Conservation (phyloP, 345 rosid species). For the Hirschfeldia incana region DNA sequence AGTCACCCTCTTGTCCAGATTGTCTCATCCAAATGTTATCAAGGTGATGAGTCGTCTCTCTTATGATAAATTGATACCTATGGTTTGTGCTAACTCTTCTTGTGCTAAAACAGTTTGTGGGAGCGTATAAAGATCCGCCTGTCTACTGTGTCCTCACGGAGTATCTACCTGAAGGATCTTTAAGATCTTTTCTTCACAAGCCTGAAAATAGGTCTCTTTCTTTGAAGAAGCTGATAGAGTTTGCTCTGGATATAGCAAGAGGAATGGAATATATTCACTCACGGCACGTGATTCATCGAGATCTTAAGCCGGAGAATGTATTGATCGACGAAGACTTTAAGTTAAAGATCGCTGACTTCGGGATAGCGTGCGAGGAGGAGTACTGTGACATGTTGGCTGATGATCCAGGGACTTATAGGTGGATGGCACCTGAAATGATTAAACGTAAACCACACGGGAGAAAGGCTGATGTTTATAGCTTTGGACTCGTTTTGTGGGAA, state of each 20-base stretch:
- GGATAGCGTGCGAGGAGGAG: slow-evolving; percentile 94
- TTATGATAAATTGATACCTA: neutral
- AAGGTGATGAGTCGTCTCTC: slow-evolving; percentile 52
- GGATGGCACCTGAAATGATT: slow-evolving; percentile 99
- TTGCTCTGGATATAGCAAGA: slow-evolving; percentile 79
- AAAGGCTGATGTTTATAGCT: slow-evolving; percentile 92
- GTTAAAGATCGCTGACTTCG: slow-evolving; percentile 91
- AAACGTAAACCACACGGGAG: slow-evolving; percentile 79
- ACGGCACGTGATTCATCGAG: slow-evolving; percentile 84
- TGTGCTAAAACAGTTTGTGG: slow-evolving; percentile 56
- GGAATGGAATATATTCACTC: slow-evolving; percentile 97
- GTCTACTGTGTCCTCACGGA: slow-evolving; percentile 69
- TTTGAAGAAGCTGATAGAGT: slow-evolving; percentile 55
- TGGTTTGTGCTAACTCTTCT: slow-evolving; percentile 1
- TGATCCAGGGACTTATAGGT: slow-evolving; percentile 96
- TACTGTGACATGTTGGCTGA: slow-evolving; percentile 79
- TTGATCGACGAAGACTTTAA: slow-evolving; percentile 72
- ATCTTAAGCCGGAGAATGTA: slow-evolving; percentile 95
- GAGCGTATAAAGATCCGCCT: slow-evolving; percentile 76
- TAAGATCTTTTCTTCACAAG: slow-evolving; percentile 92
- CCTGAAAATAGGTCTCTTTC: slow-evolving; percentile 78
- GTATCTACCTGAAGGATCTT: slow-evolving; percentile 72
- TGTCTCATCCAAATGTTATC: slow-evolving; percentile 75
- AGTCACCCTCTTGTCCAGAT: slow-evolving; percentile 75
- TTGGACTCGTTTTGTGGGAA: slow-evolving; percentile 96